phyloP scores from a whole-genome alignment of 2,329 filamentous ascomycete species.

The Xylaria sp. region DNA sequence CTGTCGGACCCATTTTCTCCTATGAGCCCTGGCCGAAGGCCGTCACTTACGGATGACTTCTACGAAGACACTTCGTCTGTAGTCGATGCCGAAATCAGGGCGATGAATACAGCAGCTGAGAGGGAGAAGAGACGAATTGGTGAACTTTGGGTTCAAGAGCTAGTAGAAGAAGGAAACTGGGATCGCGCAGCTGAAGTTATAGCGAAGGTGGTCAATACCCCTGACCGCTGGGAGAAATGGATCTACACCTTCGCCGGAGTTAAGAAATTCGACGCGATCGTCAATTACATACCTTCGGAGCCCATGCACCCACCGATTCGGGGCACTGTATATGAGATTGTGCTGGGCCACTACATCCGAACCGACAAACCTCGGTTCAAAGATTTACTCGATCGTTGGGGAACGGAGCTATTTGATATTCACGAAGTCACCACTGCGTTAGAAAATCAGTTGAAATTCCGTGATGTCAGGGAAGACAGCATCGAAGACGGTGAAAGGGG shows the following conservation, averaged over 20 bases:
- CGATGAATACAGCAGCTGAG: slow-evolving; percentile 68
- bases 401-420: slow-evolving; percentile 81
- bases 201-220: slow-evolving; percentile 77
- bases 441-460: slow-evolving; percentile 78
- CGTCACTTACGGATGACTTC: slow-evolving; percentile 60
- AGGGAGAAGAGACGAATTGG: slow-evolving; percentile 90
- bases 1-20: slow-evolving; percentile 42
- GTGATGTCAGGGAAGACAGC: slow-evolving; percentile 74
- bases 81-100: slow-evolving; percentile 60
- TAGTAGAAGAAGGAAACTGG: slow-evolving; percentile 79
- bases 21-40: slow-evolving; percentile 45
- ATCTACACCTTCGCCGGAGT: slow-evolving; percentile 88
- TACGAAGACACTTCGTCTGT: slow-evolving; percentile 73
- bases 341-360: slow-evolving; percentile 86
- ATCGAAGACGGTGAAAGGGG: slow-evolving; percentile 73
- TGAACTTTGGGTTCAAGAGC: slow-evolving; percentile 88
- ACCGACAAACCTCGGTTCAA: slow-evolving; percentile 75
- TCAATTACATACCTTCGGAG: slow-evolving; percentile 76
- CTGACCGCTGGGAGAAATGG: slow-evolving; percentile 92
- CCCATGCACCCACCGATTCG: slow-evolving; percentile 79
- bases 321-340: slow-evolving; percentile 81
- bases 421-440: slow-evolving; percentile 75
- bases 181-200: slow-evolving; percentile 75
- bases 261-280: slow-evolving; percentile 87
- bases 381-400: slow-evolving; percentile 81